Conservation (phyloP, 148 eudicot species). For the Silene uniflora region DNA sequence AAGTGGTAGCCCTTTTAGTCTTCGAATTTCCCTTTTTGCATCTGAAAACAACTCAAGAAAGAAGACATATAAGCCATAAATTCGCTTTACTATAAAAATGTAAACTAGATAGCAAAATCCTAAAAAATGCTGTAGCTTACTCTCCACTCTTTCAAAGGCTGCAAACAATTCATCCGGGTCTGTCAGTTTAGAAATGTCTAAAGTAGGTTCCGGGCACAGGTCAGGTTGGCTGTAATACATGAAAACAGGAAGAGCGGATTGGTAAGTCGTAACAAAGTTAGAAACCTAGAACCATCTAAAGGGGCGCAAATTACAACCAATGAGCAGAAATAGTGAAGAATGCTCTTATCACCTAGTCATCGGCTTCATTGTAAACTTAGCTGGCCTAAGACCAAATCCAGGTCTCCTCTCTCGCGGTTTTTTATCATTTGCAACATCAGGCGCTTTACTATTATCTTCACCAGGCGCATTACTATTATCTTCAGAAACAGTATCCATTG, state of each 20-base stretch:
- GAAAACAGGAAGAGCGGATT: neutral
- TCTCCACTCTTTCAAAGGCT: conserved; percentile 50
- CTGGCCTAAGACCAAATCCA: conserved; percentile 46
- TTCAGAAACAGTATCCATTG: conserved; percentile 4
- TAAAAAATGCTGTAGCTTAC: conserved; percentile 27
- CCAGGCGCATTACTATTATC: conserved; percentile 20
- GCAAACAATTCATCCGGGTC: conserved; percentile 54
- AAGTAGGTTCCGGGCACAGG: conserved; percentile 26
- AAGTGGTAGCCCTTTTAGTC: conserved; percentile 37
- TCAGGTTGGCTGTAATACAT: conserved; percentile 40
- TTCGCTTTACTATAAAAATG: neutral
- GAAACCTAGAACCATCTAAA: neutral
- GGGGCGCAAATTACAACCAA: neutral
- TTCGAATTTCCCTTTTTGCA: conserved; percentile 52
- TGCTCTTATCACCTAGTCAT: conserved; percentile 37
- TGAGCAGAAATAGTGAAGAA: neutral
- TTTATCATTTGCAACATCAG: conserved; percentile 22
- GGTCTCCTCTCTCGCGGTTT: conserved; percentile 47
- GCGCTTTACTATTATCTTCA: conserved; percentile 12
- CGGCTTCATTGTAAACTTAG: conserved; percentile 46
- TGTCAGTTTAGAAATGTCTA: conserved; percentile 31
- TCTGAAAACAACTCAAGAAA: conserved; percentile 35
- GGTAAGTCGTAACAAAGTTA: neutral
- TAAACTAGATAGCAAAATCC: neutral
- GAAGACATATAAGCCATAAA: neutral